Evolutionary conservation across 352 stramenopile species (phyloP), one percentile per base, ranked within the genome.

Genomic region (Globisporangium heterothallicum): DNA sequence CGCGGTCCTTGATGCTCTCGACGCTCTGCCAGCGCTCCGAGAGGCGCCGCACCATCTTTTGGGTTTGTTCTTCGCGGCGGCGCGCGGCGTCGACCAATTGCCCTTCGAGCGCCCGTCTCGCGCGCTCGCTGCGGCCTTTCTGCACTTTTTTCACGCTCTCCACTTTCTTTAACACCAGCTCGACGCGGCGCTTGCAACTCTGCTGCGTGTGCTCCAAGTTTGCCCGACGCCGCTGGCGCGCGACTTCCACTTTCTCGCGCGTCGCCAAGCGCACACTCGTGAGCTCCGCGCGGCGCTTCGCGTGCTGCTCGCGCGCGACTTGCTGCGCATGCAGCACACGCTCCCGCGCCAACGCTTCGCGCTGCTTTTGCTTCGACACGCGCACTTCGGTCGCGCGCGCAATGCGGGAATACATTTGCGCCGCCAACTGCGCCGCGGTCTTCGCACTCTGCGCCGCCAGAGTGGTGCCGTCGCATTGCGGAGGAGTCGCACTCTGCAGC

Each of bases 11-110:
- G 18, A 86, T 69, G 50, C 55, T 75, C 59, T 84, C 74, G 10
- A 88, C 78, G 55, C 74, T 84, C 56, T 84, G 78, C 78, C 78
- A 86, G 47, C 77, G 77, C 56, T 64, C 46, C 27, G 58, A 75
- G 5, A 88, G 64, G 2, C 77, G 72, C 0, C 52, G 60, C 35
- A 84, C 68, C 50, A 78, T 74, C 26, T 65, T 59, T 53, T 82
- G 65, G 36, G 68, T 84, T 49, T 78, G 74, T 27, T 72, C 63
- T n/a, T 72, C 58, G 25, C 77, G 77, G 41, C 77, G 71, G 0
- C 66, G 54, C 9, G 66, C 68, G 0, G 77, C 77, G n/a, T 76
- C 66, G 26, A 68, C 49, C 7, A 84, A 71, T 56, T 88, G 77
- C 18, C 47, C 61, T n/a, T 74, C 63, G 7, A 86, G 51, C 40